These are phyloP conservation scores for Cardiospermum halicacabum DNA, from an alignment of 345 rosid species.

Conservation along the genomic window DNA sequence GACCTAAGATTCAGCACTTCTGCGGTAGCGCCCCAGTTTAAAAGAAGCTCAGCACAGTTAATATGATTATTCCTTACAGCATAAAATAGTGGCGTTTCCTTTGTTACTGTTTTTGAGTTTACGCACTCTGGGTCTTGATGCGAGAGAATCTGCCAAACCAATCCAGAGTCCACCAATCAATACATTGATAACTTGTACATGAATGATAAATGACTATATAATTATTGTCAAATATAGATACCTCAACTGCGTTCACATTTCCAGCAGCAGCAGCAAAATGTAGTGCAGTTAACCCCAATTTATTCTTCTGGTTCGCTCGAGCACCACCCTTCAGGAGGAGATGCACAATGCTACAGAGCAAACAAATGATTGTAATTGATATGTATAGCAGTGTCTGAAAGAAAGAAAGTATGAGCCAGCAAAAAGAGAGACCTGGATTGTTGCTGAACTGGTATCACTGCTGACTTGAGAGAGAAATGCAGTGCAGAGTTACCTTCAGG, in stretches of 20 bases:
- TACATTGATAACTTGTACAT: background rate
- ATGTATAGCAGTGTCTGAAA: background rate
- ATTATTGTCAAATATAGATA: constrained; percentile 11
- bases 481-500: constrained; percentile 72
- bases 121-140: constrained; percentile 44
- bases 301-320: constrained; percentile 48
- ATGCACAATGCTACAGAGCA: constrained; percentile 48
- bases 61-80: constrained; percentile 70
- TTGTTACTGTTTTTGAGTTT: constrained; percentile 47
- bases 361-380: constrained; percentile 7
- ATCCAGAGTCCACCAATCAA: background rate
- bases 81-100: constrained; percentile 80
- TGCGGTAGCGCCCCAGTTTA: constrained; percentile 56
- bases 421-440: constrained; percentile 50
- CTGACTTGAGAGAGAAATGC: constrained; percentile 61
- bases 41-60: constrained; percentile 70
- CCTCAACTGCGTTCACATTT: constrained; percentile 65
- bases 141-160: constrained; percentile 46
- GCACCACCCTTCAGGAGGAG: constrained; percentile 65
- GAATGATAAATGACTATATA: background rate
- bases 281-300: constrained; percentile 60
- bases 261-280: constrained; percentile 82
- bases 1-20: constrained; percentile 80
- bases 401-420: constrained; percentile 15
- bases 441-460: constrained; percentile 46